Evolutionary conservation across 768 basidiomycete genomes (phyloP).

Genomic region (Lyophyllum shimeji): DNA sequence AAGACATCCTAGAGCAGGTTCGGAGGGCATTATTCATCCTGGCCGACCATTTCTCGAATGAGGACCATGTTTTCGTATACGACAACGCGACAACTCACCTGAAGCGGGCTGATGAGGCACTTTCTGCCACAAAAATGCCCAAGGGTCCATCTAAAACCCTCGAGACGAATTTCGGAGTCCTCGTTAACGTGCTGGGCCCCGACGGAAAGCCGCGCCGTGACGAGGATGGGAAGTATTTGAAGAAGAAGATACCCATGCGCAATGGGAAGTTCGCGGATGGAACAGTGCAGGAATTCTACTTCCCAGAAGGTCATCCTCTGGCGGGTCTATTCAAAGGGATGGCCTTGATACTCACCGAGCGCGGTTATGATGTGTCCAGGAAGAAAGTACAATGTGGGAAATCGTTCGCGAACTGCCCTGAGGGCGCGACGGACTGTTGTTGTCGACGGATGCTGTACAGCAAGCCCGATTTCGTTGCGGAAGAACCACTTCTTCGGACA

Average conservation of each 20-base stretch:
- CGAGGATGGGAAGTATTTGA: conserved; percentile 23
- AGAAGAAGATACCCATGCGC: conserved; percentile 31
- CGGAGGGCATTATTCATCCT: conserved; percentile 24
- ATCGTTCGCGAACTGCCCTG: conserved; percentile 29
- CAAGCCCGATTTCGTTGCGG: conserved; percentile 40
- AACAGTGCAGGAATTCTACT: conserved; percentile 29
- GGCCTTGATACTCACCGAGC: conserved; percentile 30
- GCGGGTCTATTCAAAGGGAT: conserved; percentile 41
- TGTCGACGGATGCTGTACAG: conserved; percentile 34
- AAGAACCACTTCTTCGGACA: conserved; percentile 30
- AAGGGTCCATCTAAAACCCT: conserved; percentile 23
- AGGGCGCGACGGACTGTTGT: conserved; percentile 29
- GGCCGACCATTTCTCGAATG: conserved; percentile 16
- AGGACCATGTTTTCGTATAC: conserved; percentile 21
- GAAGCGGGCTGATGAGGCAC: conserved; percentile 26
- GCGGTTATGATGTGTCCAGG: conserved; percentile 20
- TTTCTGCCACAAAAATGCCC: conserved; percentile 35
- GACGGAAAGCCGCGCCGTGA: conserved; percentile 23
- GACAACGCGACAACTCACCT: conserved; percentile 31
- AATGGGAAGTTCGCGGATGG: conserved; percentile 23
- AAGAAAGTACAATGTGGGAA: conserved; percentile 12
- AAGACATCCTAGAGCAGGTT: conserved; percentile 24
- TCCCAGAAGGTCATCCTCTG: conserved; percentile 22
- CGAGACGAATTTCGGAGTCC: conserved; percentile 20
- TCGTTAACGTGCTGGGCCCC: conserved; percentile 12